Base-by-base conservation (phyloP, 371 early-diverging fungal species). In the Vittaforma corneae region DNA sequence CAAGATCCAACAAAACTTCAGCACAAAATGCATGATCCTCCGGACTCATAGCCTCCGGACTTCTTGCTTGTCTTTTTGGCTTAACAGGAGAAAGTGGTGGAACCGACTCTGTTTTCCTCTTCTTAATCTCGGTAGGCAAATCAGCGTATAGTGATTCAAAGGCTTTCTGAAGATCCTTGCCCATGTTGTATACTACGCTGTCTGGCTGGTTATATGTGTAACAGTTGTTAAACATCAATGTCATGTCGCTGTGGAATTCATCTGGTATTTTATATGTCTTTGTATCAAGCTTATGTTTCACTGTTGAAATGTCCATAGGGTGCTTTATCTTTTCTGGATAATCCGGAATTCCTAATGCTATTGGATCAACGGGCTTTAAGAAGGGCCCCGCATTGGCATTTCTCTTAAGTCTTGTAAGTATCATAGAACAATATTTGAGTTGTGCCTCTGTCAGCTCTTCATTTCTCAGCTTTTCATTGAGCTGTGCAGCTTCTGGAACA, bases 281-380 rank as follows among this genome's bases (percentile, higher is more conserved):
- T 0, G 51, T 46, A 40, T 82, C 87, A 16, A 96, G 77, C 75
- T 91, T 91, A 46, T 79, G 79, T 63, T 88, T 88, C 18, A 93
- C 85, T 0, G 97, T 97, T 6, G 86, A 84, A 3, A 96, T 77
- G 71, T 97, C 99, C 93, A 98, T 97, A 0, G 99, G 99, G 29
- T 83, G 70, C 73, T 88, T 90, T 77, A 98, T 84, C 70, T 88
- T 83, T 6, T 84, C 83, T 22, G 85, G 86, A 76, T 98, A 98
- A 70, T 89, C 91, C 1, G 93, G 97, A 18, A 96, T 85, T 46
- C 85, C 84, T 16, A 92, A 81, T 45, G 83, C 83, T 33, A 90
- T 80, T 37, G 89, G 87, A 77, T 96, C 94, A 1, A 96, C 96
- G 0, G 96, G 97, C 45, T 83, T 86, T 24, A 88, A 75, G 70